Evolutionary conservation across 305 asterid genomes (phyloP).

Genomic region (Striga hermonthica): DNA sequence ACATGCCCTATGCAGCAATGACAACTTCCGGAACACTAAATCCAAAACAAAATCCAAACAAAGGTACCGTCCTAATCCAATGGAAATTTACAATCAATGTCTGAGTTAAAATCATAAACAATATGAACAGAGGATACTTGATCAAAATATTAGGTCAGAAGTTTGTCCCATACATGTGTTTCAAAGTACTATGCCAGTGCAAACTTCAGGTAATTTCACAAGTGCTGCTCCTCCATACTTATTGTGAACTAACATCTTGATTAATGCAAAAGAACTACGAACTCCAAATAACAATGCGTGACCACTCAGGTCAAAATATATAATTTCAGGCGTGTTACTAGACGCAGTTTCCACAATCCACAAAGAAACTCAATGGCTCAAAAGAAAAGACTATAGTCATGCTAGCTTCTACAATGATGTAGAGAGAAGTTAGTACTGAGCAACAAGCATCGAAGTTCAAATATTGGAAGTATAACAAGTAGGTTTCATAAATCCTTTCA

Average conservation of each 20-base stretch:
- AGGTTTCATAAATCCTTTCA: background rate
- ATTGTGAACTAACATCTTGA: background rate
- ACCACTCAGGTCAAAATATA: background rate
- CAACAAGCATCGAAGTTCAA: slow-evolving; percentile 17
- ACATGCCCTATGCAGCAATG: background rate
- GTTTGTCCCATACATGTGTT: background rate
- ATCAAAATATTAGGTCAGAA: background rate
- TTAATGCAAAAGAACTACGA: slow-evolving; percentile 1
- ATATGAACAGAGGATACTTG: background rate
- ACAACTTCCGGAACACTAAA: background rate
- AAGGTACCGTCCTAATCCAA: background rate
- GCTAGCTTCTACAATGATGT: slow-evolving; percentile 11
- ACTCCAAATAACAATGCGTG: background rate
- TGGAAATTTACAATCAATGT: background rate
- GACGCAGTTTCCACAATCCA: background rate
- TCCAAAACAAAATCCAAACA: slow-evolving; percentile 8
- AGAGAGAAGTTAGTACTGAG: slow-evolving; percentile 14
- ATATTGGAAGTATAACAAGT: slow-evolving; percentile 6
- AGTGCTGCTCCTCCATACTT: slow-evolving; percentile 7
- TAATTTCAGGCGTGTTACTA: background rate
- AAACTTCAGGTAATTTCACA: background rate
- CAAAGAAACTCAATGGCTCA: background rate
- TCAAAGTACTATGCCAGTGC: background rate
- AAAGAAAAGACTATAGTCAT: background rate
- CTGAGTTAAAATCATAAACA: background rate